Percentiles rank a stretch among this genome's conserved stretches.
These are phyloP conservation scores for Nannochloris sp. DNA, from an alignment of 139 green algal species.

Conservation along the genomic window DNA sequence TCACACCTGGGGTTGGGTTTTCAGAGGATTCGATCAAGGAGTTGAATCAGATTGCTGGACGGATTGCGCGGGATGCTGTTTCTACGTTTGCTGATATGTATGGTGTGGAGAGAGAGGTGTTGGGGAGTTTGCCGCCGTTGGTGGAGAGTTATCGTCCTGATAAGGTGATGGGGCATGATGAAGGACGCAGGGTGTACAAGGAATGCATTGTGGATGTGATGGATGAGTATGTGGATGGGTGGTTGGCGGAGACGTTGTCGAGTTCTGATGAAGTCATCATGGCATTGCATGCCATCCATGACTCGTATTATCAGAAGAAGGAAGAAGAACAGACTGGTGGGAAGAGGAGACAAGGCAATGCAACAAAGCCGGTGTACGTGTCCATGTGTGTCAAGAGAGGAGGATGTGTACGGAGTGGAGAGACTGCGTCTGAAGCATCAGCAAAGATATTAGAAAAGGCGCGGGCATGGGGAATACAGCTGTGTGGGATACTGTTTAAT, in stretches of 20 bases:
- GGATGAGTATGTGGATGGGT: slow-evolving; percentile 2
- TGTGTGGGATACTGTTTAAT: background rate
- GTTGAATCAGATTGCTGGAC: background rate
- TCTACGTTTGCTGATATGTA: too few relatives aligned
- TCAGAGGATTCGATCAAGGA: background rate
- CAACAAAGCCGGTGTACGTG: background rate
- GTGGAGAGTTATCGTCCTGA: slow-evolving; percentile 3
- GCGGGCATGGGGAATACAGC: background rate
- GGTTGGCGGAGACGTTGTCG: background rate
- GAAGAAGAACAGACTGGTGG: background rate
- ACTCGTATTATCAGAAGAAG: background rate
- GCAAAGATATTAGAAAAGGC: background rate
- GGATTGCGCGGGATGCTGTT: background rate
- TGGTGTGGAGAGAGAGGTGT: background rate
- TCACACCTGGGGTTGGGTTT: background rate
- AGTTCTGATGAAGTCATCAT: background rate
- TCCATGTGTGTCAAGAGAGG: background rate
- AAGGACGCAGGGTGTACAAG: background rate
- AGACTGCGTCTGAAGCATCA: background rate
- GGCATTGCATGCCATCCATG: background rate
- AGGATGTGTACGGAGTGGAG: background rate
- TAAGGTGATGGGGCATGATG: background rate
- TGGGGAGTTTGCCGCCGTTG: slow-evolving; percentile 1
- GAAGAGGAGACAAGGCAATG: background rate
- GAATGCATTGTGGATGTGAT: background rate